phyloP scores from a whole-genome alignment of 2,329 filamentous ascomycete species.

The Diaporthe sp. region DNA sequence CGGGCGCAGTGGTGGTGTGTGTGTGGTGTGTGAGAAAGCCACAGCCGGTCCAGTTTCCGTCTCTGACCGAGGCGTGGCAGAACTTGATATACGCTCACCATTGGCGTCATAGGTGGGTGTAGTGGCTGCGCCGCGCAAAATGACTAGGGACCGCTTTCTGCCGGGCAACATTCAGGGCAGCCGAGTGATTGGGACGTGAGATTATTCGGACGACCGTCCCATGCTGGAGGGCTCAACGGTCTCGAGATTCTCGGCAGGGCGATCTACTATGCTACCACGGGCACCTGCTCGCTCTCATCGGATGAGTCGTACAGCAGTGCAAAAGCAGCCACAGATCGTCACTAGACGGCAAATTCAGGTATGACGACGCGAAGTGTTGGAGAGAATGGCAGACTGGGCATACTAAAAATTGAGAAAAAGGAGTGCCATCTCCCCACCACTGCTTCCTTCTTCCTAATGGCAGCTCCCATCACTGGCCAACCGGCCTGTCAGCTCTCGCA shows the following conservation, averaged over 20 bases:
- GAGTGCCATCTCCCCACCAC: conserved; percentile 5
- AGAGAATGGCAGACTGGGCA: conserved; percentile 9
- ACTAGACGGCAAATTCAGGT: conserved; percentile 24
- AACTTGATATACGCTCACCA: neutral
- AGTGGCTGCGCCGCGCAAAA: neutral
- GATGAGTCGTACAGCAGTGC: conserved; percentile 26
- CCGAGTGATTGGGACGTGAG: neutral
- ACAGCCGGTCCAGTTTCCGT: neutral
- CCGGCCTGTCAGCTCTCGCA: conserved; percentile 26
- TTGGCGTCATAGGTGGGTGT: neutral
- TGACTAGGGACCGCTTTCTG: neutral
- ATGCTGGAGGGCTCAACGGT: conserved; percentile 19
- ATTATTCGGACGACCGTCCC: conserved; percentile 4
- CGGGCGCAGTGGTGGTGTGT: conserved; percentile 16
- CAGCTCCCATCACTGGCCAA: neutral
- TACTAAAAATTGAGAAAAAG: conserved; percentile 13
- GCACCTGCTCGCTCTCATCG: conserved; percentile 19
- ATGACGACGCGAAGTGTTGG: conserved; percentile 20
- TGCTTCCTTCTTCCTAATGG: conserved; percentile 9
- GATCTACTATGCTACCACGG: conserved; percentile 1
- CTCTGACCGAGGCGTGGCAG: neutral
- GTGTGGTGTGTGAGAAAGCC: conserved; percentile 1
- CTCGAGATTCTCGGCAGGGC: neutral
- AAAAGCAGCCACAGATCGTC: conserved; percentile 4
- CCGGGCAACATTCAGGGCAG: conserved; percentile 10